phyloP scores from a whole-genome alignment of 1,284 basidiomycete species.

The Sphagnurus paluster region DNA sequence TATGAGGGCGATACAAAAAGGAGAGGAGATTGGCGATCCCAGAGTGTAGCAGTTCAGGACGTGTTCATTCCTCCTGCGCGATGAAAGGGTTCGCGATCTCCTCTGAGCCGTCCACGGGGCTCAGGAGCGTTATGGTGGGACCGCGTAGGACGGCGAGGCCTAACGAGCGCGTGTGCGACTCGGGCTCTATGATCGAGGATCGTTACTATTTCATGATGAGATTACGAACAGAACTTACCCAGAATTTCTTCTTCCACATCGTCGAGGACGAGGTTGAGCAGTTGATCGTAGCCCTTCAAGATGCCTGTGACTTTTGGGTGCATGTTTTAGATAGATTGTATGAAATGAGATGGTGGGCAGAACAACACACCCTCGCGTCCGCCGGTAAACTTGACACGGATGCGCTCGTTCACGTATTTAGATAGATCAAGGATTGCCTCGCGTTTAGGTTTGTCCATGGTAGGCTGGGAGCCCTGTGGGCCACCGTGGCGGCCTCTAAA shows the following conservation, averaged over 20 bases:
- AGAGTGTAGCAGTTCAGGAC: too few relatives aligned
- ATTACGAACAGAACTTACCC: slow-evolving; percentile 42
- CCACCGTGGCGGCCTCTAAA: slow-evolving; percentile 45
- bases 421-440: slow-evolving; percentile 96
- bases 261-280: slow-evolving; percentile 94
- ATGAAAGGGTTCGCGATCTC: slow-evolving; percentile 87
- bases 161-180: slow-evolving; percentile 64
- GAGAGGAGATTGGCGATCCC: too few relatives aligned
- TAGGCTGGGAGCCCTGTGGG: slow-evolving; percentile 43
- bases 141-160: slow-evolving; percentile 90
- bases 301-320: slow-evolving; percentile 78
- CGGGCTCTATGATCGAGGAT: slow-evolving; percentile 50
- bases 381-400: slow-evolving; percentile 96
- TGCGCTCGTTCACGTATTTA: slow-evolving; percentile 90
- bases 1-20: not conserved
- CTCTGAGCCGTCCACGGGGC: slow-evolving; percentile 90
- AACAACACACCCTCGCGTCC: slow-evolving; percentile 83
- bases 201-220: not conserved
- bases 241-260: slow-evolving; percentile 80
- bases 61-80: slow-evolving; percentile 35
- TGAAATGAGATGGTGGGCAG: slow-evolving; percentile 11
- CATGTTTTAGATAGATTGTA: not conserved
- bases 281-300: slow-evolving; percentile 95
- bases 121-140: slow-evolving; percentile 89
- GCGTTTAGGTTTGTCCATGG: slow-evolving; percentile 86